phyloP scores from a whole-genome alignment of 1,139 yeast species.

The Suzukiozyma palmioleophila region DNA sequence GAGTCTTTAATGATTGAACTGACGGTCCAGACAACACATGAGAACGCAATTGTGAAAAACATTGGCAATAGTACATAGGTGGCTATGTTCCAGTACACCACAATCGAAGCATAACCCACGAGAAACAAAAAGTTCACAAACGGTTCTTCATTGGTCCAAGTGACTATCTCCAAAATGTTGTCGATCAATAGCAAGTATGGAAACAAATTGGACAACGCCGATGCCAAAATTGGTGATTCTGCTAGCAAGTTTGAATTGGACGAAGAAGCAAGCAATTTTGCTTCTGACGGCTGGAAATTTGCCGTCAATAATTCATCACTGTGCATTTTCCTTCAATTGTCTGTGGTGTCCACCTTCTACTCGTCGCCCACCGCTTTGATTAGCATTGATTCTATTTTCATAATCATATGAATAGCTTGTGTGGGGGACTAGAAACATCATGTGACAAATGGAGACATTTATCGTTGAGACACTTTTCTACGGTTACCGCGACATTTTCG shows the following conservation, averaged over 20 bases:
- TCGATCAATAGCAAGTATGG: conserved; percentile 47
- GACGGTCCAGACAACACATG: conserved; percentile 44
- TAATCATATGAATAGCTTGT: not conserved
- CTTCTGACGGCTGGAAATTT: conserved; percentile 33
- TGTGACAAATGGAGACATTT: not conserved
- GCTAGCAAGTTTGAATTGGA: conserved; percentile 27
- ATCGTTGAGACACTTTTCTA: too few relatives aligned
- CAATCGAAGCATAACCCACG: conserved; percentile 33
- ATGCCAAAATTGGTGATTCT: conserved; percentile 44
- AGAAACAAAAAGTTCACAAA: conserved; percentile 45
- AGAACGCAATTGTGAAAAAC: conserved; percentile 28
- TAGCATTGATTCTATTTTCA: not conserved
- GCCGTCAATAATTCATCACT: conserved; percentile 10
- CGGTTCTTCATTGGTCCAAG: conserved; percentile 56
- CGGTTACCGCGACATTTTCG: too few relatives aligned
- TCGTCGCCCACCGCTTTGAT: not conserved
- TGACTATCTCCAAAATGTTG: conserved; percentile 38
- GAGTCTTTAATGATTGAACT: conserved; percentile 42
- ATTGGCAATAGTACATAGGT: conserved; percentile 37
- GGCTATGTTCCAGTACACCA: conserved; percentile 43
- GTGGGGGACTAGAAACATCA: not conserved
- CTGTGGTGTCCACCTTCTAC: too few relatives aligned
- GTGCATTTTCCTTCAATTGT: not conserved
- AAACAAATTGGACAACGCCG: conserved; percentile 44
- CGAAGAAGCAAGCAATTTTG: conserved; percentile 23